phyloP scores from a whole-genome alignment of 176 grass and related monocot genomes.

The Sorghum bicolor region Sorghum_bicolor_NCBIv3 NC_012873.2:60300501-60301000 shows the following conservation, averaged over 20 bases:
- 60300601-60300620: too few relatives aligned
- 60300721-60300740: slow-evolving; percentile 18
- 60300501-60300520: too few relatives aligned
- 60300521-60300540: too few relatives aligned
- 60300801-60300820: slow-evolving; percentile 10
- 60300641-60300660: too few relatives aligned
- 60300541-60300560: too few relatives aligned
- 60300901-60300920: slow-evolving; percentile 36
- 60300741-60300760: slow-evolving; percentile 25
- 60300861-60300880: slow-evolving; percentile 48
- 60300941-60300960: slow-evolving; percentile 32
- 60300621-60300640: too few relatives aligned
- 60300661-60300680: too few relatives aligned
- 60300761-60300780: slow-evolving; percentile 14
- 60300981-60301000: not conserved
- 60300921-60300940: slow-evolving; percentile 63
- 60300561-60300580: too few relatives aligned
- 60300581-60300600: too few relatives aligned
- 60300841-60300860: slow-evolving; percentile 38
- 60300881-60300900: slow-evolving; percentile 5
- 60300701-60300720: slow-evolving; percentile 24
- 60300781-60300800: slow-evolving; percentile 27
- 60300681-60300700: slow-evolving; percentile 33
- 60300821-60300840: slow-evolving; percentile 34
- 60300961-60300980: not conserved